Evolutionary conservation across 805 yeast species (phyloP).

Genomic region (Cyberlindnera saturnus): DNA sequence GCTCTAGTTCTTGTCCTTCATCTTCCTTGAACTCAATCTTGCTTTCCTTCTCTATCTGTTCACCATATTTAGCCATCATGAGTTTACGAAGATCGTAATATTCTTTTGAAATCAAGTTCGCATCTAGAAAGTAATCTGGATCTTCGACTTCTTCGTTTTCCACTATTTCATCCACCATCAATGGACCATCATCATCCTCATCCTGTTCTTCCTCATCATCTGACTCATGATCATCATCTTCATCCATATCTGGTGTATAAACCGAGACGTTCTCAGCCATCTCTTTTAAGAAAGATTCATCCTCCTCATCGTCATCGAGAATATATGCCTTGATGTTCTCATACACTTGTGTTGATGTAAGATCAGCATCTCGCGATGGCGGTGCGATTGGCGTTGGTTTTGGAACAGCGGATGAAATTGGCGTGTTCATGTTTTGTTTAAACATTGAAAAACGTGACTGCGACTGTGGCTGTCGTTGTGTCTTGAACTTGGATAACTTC

Average conservation of each 20-base stretch:
- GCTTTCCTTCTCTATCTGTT: conserved; percentile 4
- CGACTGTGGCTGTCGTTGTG: not conserved
- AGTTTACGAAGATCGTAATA: conserved; percentile 26
- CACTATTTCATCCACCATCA: conserved; percentile 36
- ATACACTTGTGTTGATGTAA: conserved; percentile 7
- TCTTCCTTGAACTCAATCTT: conserved; percentile 27
- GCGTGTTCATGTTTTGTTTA: not conserved
- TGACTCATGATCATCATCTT: conserved; percentile 25
- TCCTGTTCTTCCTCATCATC: conserved; percentile 25
- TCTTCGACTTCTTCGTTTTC: conserved; percentile 31
- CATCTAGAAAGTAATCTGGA: conserved; percentile 23
- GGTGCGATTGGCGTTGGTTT: not conserved
- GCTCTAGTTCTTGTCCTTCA: conserved; percentile 55
- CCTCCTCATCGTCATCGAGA: conserved; percentile 17
- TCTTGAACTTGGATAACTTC: conserved; percentile 1
- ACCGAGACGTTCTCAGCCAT: conserved; percentile 18
- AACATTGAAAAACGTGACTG: conserved; percentile 5
- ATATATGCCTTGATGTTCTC: conserved; percentile 12
- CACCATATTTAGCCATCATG: conserved; percentile 24
- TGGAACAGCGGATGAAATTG: not conserved
- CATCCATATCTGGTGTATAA: conserved; percentile 26
- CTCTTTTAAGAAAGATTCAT: conserved; percentile 10
- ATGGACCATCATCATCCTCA: conserved; percentile 32
- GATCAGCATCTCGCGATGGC: conserved; percentile 1
- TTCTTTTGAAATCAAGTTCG: conserved; percentile 23